A percentile compares a stretch with the other conserved stretches of the same genome.
Evolutionary conservation across 2,329 filamentous ascomycete species (phyloP).

Genomic region (Sclerotinia nivalis): DNA sequence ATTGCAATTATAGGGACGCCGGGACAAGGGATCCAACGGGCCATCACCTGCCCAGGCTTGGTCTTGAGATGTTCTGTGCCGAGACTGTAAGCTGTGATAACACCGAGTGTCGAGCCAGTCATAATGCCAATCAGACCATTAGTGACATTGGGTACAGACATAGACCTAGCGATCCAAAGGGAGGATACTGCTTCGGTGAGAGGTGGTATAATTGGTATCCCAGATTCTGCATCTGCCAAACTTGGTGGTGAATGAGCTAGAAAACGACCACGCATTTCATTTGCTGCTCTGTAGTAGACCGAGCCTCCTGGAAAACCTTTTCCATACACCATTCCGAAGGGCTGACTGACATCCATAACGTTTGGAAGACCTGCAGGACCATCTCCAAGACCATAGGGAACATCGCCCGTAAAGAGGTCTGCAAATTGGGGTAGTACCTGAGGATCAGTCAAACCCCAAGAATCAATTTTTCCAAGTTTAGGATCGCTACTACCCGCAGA

Average conservation of each 20-base stretch:
- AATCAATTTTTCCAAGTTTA: slow-evolving; percentile 70
- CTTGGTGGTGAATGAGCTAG: slow-evolving; percentile 63
- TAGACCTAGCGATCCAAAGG: slow-evolving; percentile 88
- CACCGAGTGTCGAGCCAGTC: slow-evolving; percentile 77
- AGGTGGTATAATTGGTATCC: slow-evolving; percentile 74
- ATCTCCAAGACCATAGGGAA: slow-evolving; percentile 75
- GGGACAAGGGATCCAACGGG: slow-evolving; percentile 86
- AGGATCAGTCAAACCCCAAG: slow-evolving; percentile 78
- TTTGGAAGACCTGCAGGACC: slow-evolving; percentile 80
- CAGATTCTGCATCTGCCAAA: slow-evolving; percentile 62
- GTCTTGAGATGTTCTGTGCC: slow-evolving; percentile 52
- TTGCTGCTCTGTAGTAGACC: slow-evolving; percentile 71
- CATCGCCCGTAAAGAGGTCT: slow-evolving; percentile 71
- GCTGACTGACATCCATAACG: slow-evolving; percentile 86
- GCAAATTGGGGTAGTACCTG: slow-evolving; percentile 75
- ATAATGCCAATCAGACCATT: slow-evolving; percentile 80
- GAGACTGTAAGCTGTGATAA: slow-evolving; percentile 80
- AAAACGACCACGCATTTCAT: slow-evolving; percentile 76
- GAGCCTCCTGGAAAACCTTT: slow-evolving; percentile 85
- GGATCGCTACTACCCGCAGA: slow-evolving; percentile 82
- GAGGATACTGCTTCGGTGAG: slow-evolving; percentile 71
- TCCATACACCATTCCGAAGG: slow-evolving; percentile 79
- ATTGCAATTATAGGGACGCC: slow-evolving; percentile 89
- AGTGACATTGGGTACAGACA: slow-evolving; percentile 68
- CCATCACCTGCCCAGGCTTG: slow-evolving; percentile 78